These are phyloP conservation scores for Geotrichum phurueaensis DNA, from an alignment of 1,139 yeast genomes.

Conservation along the genomic window DNA sequence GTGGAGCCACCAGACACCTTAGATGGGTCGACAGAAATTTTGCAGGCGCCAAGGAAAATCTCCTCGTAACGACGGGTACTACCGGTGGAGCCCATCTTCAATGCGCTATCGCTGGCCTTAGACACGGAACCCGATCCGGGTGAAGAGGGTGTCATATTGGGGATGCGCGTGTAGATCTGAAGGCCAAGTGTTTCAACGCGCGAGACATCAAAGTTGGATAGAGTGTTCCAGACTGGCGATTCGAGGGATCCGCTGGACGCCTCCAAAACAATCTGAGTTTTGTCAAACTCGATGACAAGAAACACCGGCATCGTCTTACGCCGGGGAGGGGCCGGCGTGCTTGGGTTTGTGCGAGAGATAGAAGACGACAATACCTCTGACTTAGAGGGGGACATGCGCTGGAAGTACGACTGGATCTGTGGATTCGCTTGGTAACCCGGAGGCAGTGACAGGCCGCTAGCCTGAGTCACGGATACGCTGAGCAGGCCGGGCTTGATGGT, in stretches of 20 bases:
- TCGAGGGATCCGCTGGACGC: slow-evolving; percentile 67
- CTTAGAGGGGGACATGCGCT: slow-evolving; percentile 12
- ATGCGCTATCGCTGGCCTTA: slow-evolving; percentile 5
- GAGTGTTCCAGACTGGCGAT: slow-evolving; percentile 73
- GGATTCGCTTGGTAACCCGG: slow-evolving; percentile 36
- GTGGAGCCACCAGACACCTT: slow-evolving; percentile 21
- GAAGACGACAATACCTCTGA: slow-evolving; percentile 21
- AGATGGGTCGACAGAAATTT: slow-evolving; percentile 24
- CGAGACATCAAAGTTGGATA: slow-evolving; percentile 86
- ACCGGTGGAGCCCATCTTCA: not conserved
- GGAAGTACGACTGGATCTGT: slow-evolving; percentile 12
- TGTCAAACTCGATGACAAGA: slow-evolving; percentile 42
- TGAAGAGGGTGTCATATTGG: slow-evolving; percentile 30
- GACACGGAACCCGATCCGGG: slow-evolving; percentile 10
- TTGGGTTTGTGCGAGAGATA: slow-evolving; percentile 4
- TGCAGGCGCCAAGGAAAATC: slow-evolving; percentile 37
- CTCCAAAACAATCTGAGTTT: slow-evolving; percentile 71
- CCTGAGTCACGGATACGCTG: slow-evolving; percentile 62
- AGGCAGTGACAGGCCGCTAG: slow-evolving; percentile 57
- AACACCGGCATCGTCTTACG: slow-evolving; percentile 34
- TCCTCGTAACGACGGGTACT: slow-evolving; percentile 32
- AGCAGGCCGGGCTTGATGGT: slow-evolving; percentile 57
- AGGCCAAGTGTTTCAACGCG: slow-evolving; percentile 53
- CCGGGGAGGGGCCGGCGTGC: slow-evolving; percentile 15
- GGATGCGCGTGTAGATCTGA: slow-evolving; percentile 72